These are phyloP conservation scores for Aspergillus jensenii DNA, from an alignment of 2,329 filamentous ascomycete species.

Conservation along the genomic window DNA sequence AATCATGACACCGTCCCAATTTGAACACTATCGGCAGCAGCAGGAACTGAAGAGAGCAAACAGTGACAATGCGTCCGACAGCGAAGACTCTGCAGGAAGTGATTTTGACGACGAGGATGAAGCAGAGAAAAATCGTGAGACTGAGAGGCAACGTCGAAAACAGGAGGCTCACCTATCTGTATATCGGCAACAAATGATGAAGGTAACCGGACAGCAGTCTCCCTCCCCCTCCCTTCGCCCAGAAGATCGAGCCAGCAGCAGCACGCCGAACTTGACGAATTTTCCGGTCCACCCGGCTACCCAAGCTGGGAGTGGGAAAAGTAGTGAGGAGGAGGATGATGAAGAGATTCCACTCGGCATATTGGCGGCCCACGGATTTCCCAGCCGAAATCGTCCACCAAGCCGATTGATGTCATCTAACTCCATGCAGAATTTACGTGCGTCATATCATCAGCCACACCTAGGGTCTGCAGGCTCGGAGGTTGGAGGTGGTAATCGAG, in stretches of 20 bases:
- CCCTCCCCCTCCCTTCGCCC: conserved; percentile 54
- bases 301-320: conserved; percentile 39
- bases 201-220: conserved; percentile 75
- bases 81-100: conserved; percentile 57
- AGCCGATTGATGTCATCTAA: conserved; percentile 63
- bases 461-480: conserved; percentile 57
- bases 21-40: conserved; percentile 72
- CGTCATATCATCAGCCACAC: conserved; percentile 49
- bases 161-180: conserved; percentile 88
- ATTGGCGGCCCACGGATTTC: conserved; percentile 84
- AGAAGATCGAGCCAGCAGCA: conserved; percentile 56
- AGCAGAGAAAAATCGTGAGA: conserved; percentile 68
- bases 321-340: conserved; percentile 67
- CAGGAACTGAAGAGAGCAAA: conserved; percentile 67
- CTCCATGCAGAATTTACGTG: conserved; percentile 71
- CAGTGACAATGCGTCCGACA: conserved; percentile 45
- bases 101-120: conserved; percentile 79
- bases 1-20: conserved; percentile 87
- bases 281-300: conserved; percentile 38
- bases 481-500: conserved; percentile 43
- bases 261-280: conserved; percentile 60
- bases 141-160: conserved; percentile 75
- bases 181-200: conserved; percentile 95
- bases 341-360: conserved; percentile 87
- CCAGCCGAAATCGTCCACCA: conserved; percentile 73